Evolutionary conservation across 2,329 filamentous ascomycete species (phyloP).

Genomic region (Myriosclerotinia curreyana): DNA sequence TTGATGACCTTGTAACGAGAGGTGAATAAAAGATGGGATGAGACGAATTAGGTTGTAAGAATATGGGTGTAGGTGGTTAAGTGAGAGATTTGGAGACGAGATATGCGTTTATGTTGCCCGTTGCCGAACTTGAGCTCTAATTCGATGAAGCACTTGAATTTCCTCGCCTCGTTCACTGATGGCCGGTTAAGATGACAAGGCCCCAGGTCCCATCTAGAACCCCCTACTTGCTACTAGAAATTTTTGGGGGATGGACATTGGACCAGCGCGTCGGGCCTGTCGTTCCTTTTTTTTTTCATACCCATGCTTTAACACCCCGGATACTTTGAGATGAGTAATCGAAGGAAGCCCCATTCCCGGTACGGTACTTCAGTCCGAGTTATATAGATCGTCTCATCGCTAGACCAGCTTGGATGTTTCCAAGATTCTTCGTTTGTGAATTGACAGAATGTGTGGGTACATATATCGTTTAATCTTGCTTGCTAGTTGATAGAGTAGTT

Average conservation of each 20-base stretch:
- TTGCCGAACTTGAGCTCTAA: slow-evolving; percentile 22
- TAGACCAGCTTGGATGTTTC: slow-evolving; percentile 10
- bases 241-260: slow-evolving; percentile 13
- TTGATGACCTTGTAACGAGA: slow-evolving; percentile 9
- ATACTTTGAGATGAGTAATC: slow-evolving; percentile 18
- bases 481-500: neutral
- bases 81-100: slow-evolving; percentile 21
- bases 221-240: slow-evolving; percentile 6
- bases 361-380: slow-evolving; percentile 11
- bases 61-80: neutral
- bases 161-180: slow-evolving; percentile 20
- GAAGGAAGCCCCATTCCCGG: neutral
- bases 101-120: slow-evolving; percentile 21
- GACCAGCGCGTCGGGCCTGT: slow-evolving; percentile 17
- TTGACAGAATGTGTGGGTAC: slow-evolving; percentile 21
- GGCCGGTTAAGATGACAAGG: slow-evolving; percentile 18
- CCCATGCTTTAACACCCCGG: slow-evolving; percentile 16
- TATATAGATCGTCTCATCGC: slow-evolving; percentile 19
- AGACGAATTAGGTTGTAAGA: slow-evolving; percentile 19
- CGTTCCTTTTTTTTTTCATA: too few relatives aligned
- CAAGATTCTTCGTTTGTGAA: slow-evolving; percentile 21
- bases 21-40: slow-evolving; percentile 18
- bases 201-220: slow-evolving; percentile 18
- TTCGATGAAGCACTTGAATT: slow-evolving; percentile 22
- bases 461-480: slow-evolving; percentile 15